Percentiles rank a stretch among this genome's conserved stretches.
phyloP scores from a whole-genome alignment of 2,329 filamentous ascomycete genomes.

The Phaeosphaeriaceae sp. region DNA sequence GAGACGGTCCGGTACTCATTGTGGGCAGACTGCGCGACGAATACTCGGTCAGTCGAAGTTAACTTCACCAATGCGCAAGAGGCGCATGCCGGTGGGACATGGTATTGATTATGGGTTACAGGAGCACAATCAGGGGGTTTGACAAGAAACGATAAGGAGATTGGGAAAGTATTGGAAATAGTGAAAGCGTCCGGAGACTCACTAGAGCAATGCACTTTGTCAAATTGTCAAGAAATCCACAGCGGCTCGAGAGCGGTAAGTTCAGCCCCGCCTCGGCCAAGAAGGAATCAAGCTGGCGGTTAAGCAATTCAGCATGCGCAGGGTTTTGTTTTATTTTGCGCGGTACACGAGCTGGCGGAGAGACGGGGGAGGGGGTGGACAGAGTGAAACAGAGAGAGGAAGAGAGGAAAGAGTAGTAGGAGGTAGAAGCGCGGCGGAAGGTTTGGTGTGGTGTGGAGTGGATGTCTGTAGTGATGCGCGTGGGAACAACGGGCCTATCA shows the following conservation, averaged over 20 bases:
- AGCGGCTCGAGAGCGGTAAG: constrained; percentile 47
- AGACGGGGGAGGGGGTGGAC: constrained; percentile 22
- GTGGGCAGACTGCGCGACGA: constrained; percentile 35
- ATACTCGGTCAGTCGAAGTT: constrained; percentile 38
- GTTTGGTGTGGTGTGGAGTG: too few relatives aligned
- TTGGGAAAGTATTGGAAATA: too few relatives aligned
- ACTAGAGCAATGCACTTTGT: constrained; percentile 41
- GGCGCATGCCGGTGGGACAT: constrained; percentile 39
- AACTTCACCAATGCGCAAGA: constrained; percentile 26
- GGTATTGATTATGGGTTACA: constrained; percentile 35
- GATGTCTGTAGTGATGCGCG: constrained; percentile 39
- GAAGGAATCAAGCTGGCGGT: constrained; percentile 42
- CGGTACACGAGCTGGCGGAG: constrained; percentile 45
- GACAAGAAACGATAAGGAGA: constrained; percentile 33
- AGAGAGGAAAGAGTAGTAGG: constrained; percentile 19
- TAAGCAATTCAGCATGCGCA: constrained; percentile 25
- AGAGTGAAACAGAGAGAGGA: constrained; percentile 32
- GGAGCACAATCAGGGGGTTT: constrained; percentile 39
- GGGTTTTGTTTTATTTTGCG: constrained; percentile 28
- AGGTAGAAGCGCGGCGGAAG: constrained; percentile 41
- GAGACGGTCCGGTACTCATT: constrained; percentile 54
- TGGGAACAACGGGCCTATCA: constrained; percentile 43
- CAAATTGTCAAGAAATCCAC: constrained; percentile 43
- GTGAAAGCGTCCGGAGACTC: constrained; percentile 45
- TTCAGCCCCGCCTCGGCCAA: constrained; percentile 47